Base-by-base conservation (phyloP, 768 basidiomycete genomes). In the Gautieria morchelliformis region DNA sequence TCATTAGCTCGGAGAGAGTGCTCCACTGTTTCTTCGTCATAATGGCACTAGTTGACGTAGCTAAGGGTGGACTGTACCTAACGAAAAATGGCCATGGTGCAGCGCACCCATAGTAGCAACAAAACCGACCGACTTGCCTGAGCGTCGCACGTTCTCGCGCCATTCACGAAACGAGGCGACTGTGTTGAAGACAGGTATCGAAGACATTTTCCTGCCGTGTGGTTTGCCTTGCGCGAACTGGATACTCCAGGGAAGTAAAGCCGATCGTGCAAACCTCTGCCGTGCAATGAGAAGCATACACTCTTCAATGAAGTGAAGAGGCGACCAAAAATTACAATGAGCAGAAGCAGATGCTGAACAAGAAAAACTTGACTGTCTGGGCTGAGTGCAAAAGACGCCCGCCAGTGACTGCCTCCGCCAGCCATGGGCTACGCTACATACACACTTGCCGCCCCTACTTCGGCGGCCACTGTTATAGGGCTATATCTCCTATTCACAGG, bases 91-190 rank as follows among this genome's bases (percentile, higher is more conserved):
- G 1, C 96, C 96, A 9, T 87, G 83, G 67, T 99, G 96, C 44
- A 99, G 72, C 1, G 95, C 95, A 20, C 95, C 95, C 95, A 97
- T 97, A 11, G 96, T 99, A 0, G 96, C 82, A n/a, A 99, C 93
- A 58, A 89, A 90, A 0, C 96, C 96, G 5, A 99, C 91, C 1
- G 82, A 78, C 66, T 83, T 79, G 32, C 74, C 72, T 46, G 74
- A 70, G 0, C 77, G 74, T 58, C 80, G 81, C 0, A 83, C 89
- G 33, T 71, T 70, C 50, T 75, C 69, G 24, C 95, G 73, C 95
- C 96, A 99, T 73, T 72, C 69, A 40, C 89, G 77, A 64, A 80
- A 86, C 0, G 76, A 70, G 5, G 76, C 67, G 24, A 92, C 75
- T 0, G 85, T 81, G 9, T 74, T 79, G 61, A 91, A 78, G 52